phyloP scores from a whole-genome alignment of 768 basidiomycete species.

The Leucogyrophana mollusca region DNA sequence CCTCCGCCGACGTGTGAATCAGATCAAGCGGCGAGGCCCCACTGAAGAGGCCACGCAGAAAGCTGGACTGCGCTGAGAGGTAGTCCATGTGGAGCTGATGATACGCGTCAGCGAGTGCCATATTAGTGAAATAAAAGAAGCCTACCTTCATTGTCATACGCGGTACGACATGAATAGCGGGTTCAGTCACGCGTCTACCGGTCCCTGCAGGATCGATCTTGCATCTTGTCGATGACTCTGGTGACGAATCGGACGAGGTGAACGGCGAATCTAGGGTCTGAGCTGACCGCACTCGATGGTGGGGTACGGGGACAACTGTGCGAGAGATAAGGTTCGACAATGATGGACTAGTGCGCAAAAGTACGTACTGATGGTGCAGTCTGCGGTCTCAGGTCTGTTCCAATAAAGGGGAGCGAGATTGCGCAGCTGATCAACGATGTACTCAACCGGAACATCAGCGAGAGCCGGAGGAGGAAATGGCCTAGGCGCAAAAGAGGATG shows the following conservation, averaged over 20 bases:
- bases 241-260: conserved; percentile 6
- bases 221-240: conserved; percentile 20
- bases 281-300: conserved; percentile 11
- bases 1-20: conserved; percentile 38
- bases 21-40: conserved; percentile 64
- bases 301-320: conserved; percentile 55
- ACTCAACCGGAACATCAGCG: conserved; percentile 65
- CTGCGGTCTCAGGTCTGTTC: conserved; percentile 72
- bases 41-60: conserved; percentile 69
- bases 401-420: conserved; percentile 66
- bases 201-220: conserved; percentile 41
- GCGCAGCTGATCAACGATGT: conserved; percentile 69
- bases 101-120: conserved; percentile 7
- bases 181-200: conserved; percentile 52
- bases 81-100: conserved; percentile 76
- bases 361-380: conserved; percentile 72
- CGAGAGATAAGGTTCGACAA: conserved; percentile 6
- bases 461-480: conserved; percentile 66
- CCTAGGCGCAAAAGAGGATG: conserved; percentile 47
- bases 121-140: background rate
- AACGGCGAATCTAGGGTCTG: background rate
- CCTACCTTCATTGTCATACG: conserved; percentile 64
- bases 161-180: conserved; percentile 46
- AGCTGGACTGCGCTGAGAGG: conserved; percentile 77
- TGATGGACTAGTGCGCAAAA: background rate